Conservation (phyloP, 2,329 filamentous ascomycete genomes). For the Ampelomyces quisqualis region DNA sequence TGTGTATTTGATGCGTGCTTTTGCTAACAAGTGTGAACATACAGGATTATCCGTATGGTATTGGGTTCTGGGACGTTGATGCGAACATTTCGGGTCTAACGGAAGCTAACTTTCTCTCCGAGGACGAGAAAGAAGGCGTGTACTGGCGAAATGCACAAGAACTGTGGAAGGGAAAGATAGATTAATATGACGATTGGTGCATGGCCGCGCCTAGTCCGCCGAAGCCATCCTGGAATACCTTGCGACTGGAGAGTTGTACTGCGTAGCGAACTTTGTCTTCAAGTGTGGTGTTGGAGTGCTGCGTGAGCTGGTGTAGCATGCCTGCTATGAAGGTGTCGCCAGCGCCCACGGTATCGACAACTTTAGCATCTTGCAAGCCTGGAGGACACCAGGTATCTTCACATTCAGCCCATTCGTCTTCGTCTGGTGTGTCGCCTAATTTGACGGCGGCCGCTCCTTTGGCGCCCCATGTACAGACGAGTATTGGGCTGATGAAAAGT, state of each 20-base stretch:
- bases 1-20: too few species aligned
- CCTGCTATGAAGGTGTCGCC: conserved; percentile 76
- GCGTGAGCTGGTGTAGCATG: conserved; percentile 63
- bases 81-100: conserved; percentile 35
- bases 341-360: conserved; percentile 65
- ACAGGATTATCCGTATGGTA: conserved; percentile 42
- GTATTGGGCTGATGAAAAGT: conserved; percentile 43
- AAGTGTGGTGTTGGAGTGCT: conserved; percentile 54
- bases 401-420: conserved; percentile 12
- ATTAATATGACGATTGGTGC: not conserved
- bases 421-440: conserved; percentile 10
- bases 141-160: conserved; percentile 29
- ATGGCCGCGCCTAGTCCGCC: conserved; percentile 11
- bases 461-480: conserved; percentile 63
- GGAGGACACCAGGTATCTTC: conserved; percentile 11
- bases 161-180: conserved; percentile 32
- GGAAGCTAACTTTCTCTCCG: conserved; percentile 21
- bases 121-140: conserved; percentile 29
- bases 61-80: conserved; percentile 42
- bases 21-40: not conserved
- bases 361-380: not conserved
- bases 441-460: conserved; percentile 54
- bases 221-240: conserved; percentile 69
- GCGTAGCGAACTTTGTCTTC: conserved; percentile 59
- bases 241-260: conserved; percentile 65